phyloP scores from a whole-genome alignment of 2,329 filamentous ascomycete species.

The Monilinia fructigena region DNA sequence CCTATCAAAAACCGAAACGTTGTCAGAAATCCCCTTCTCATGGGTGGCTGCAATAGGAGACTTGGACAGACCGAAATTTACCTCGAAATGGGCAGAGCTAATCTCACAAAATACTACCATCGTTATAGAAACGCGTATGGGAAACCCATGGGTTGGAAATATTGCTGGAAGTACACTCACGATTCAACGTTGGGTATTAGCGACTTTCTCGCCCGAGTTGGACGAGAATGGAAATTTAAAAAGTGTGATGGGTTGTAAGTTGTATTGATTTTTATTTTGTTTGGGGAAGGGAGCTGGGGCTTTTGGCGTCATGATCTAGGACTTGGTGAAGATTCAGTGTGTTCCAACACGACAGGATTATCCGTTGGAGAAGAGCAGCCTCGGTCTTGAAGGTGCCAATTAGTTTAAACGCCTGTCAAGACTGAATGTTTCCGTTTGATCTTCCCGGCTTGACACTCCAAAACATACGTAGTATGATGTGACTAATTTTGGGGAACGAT shows the following conservation, averaged over 20 bases:
- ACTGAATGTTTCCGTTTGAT: neutral
- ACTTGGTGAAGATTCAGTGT: neutral
- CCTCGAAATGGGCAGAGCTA: conserved; percentile 23
- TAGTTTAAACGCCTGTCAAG: neutral
- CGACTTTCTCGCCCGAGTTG: conserved; percentile 73
- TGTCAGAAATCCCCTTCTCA: neutral
- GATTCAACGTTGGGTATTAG: conserved; percentile 76
- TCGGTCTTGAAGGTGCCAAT: neutral
- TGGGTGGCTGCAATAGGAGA: conserved; percentile 19
- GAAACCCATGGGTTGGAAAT: conserved; percentile 46
- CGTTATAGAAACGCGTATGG: conserved; percentile 22
- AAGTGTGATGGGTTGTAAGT: conserved; percentile 62
- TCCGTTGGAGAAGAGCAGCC: neutral
- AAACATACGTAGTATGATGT: neutral
- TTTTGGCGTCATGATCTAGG: conserved; percentile 47
- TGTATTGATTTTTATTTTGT: conserved; percentile 48
- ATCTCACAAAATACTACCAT: conserved; percentile 11
- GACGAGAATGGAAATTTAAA: conserved; percentile 63
- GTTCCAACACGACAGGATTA: neutral
- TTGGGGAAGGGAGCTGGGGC: conserved; percentile 47
- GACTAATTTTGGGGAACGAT: neutral
- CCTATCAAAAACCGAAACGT: neutral
- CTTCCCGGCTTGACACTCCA: neutral
- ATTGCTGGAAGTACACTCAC: conserved; percentile 59
- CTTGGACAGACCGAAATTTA: conserved; percentile 17